Percentiles rank a stretch among this genome's conserved stretches.
These are phyloP conservation scores for Theileria parva DNA, from an alignment of 169 alveolate genomes.

Conservation along the genomic window DNA sequence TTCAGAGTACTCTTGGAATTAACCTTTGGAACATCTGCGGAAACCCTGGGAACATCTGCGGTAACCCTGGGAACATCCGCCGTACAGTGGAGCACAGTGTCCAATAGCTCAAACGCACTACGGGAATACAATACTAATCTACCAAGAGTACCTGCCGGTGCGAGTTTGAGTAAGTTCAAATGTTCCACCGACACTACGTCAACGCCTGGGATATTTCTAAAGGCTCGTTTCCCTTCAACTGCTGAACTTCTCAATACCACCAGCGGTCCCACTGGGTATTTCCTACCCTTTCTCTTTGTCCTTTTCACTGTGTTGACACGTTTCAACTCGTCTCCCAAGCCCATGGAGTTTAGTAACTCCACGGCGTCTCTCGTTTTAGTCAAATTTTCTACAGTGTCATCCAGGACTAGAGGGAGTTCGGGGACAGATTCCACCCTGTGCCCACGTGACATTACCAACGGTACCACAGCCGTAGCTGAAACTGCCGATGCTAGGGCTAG, in stretches of 20 bases:
- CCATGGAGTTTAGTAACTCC: slow-evolving; percentile 81
- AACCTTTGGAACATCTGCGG: neutral
- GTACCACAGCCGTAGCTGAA: slow-evolving; percentile 96
- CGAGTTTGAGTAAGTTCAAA: slow-evolving; percentile 94
- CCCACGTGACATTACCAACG: slow-evolving; percentile 98
- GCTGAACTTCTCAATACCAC: slow-evolving; percentile 92
- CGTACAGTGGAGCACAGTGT: slow-evolving; percentile 1
- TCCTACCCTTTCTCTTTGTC: slow-evolving; percentile 93
- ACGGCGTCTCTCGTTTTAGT: slow-evolving; percentile 91
- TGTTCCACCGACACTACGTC: slow-evolving; percentile 94
- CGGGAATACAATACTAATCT: slow-evolving; percentile 96
- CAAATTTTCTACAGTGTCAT: slow-evolving; percentile 79
- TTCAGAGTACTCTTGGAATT: slow-evolving; percentile 1
- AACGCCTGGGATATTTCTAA: slow-evolving; percentile 98
- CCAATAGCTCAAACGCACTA: slow-evolving; percentile 91
- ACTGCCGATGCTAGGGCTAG: slow-evolving; percentile 97
- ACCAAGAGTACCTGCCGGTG: slow-evolving; percentile 99
- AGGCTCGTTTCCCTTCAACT: slow-evolving; percentile 90
- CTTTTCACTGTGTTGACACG: slow-evolving; percentile 84
- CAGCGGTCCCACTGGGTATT: slow-evolving; percentile 95
- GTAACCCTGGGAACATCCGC: neutral
- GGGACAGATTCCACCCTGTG: slow-evolving; percentile 92
- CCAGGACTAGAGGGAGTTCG: slow-evolving; percentile 96
- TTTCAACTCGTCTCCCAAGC: slow-evolving; percentile 88
- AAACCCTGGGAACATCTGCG: neutral